Evolutionary conservation across 441 rosid species (phyloP), one percentile per base, ranked within the genome.

Genomic region (Croton laevigatus): DNA sequence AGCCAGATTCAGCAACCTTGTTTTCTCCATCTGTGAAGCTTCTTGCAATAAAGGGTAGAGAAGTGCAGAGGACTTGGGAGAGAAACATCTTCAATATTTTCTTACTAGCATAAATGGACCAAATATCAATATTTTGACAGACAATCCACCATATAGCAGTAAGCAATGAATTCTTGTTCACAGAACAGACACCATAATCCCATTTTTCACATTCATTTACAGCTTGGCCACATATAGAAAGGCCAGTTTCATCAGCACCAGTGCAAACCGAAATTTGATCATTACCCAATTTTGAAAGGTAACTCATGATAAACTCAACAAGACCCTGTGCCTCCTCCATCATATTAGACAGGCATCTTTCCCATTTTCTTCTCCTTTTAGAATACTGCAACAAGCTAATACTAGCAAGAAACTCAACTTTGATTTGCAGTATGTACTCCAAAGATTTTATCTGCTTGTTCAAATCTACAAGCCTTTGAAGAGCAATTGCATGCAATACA

Each of bases 391-490:
- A 71, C 71, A 68, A 67, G 61, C 69, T 71, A 53, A 72, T 76
- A 69, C 79, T 82, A 64, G 77, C 87, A 76, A 83, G 72, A 81
- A 76, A 65, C 76, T 87, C 70, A 76, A 55, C 73, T 75, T 82
- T 73, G 60, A 82, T 81, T 74, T 83, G 84, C 78, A 80, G 82
- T 65, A 90, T 63, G 81, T 88, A 93, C 74, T 80, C 86, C 37
- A 83, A 85, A 74, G 94, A 83, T 48, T 82, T 88, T 66, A 88
- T 85, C 80, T 79, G 81, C 84, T 89, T 89, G 75, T 89, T 93
- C 89, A 96, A 74, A 85, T 96, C 98, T 78, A 76, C 87, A 76
- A 93, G 93, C 82, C 97, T 88, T 84, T 91, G 98, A 79, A 96
- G 79, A 76, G 87, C 85, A 78, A 89, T 83, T 70, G 80, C 81